Percentiles rank a stretch among this genome's conserved stretches.
Evolutionary conservation across 2,329 filamentous ascomycete genomes (phyloP).

Genomic region (Aspergillus sp.): DNA sequence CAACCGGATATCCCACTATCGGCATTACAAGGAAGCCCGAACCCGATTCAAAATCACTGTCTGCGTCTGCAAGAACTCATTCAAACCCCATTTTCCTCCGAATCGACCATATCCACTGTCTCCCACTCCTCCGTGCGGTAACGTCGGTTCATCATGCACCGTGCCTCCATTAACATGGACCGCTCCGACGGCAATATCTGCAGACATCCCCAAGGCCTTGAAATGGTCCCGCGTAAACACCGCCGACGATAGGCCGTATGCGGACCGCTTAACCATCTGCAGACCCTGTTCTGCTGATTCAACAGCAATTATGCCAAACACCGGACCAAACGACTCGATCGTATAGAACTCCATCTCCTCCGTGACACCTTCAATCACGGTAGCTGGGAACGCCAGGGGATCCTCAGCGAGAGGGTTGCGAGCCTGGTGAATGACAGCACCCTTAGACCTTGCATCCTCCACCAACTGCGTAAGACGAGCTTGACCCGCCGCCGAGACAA

Average conservation of each 20-base stretch:
- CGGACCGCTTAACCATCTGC: conserved; percentile 22
- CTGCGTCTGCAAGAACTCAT: conserved; percentile 63
- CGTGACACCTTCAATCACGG: conserved; percentile 11
- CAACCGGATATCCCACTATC: not conserved
- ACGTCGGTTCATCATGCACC: conserved; percentile 34
- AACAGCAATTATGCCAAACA: conserved; percentile 27
- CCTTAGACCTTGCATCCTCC: conserved; percentile 54
- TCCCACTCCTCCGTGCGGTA: conserved; percentile 67
- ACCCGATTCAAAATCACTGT: conserved; percentile 55
- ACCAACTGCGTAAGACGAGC: conserved; percentile 26
- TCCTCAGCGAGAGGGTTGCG: not conserved
- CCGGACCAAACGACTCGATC: conserved; percentile 34
- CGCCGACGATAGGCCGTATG: conserved; percentile 33
- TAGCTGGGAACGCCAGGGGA: not conserved
- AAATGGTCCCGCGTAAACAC: conserved; percentile 30
- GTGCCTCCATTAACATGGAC: conserved; percentile 32
- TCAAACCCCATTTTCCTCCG: conserved; percentile 51
- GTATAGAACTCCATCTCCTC: conserved; percentile 24
- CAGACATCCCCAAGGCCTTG: conserved; percentile 27
- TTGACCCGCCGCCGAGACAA: conserved; percentile 12
- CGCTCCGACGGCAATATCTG: conserved; percentile 27
- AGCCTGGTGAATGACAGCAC: conserved; percentile 48
- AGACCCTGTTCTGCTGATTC: conserved; percentile 26
- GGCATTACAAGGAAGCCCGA: not conserved
- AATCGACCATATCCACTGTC: conserved; percentile 63